Conservation (phyloP, 2,329 filamentous ascomycete genomes). For the Metarhizium guizhouense region DNA sequence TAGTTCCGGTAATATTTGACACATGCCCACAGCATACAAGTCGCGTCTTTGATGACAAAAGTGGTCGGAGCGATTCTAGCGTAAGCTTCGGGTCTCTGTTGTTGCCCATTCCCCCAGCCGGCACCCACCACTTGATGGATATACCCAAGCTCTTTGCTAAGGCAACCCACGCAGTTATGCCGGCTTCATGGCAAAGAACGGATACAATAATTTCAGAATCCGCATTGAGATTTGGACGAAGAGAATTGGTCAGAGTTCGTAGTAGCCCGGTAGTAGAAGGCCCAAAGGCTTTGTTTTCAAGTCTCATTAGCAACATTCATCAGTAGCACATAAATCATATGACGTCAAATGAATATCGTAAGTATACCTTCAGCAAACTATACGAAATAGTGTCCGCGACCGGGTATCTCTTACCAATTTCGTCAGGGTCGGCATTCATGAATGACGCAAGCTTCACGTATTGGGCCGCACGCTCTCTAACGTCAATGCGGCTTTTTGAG, state of each 20-base stretch:
- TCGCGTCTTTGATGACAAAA: conserved; percentile 56
- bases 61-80: conserved; percentile 39
- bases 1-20: conserved; percentile 64
- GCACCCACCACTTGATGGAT: background rate
- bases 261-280: conserved; percentile 68
- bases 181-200: conserved; percentile 66
- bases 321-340: no score
- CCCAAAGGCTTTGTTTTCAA: conserved; percentile 35
- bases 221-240: conserved; percentile 32
- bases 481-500: conserved; percentile 5
- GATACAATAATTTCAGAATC: conserved; percentile 63
- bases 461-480: conserved; percentile 1
- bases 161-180: conserved; percentile 63
- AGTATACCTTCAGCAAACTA: no score
- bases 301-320: background rate
- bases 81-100: conserved; percentile 26
- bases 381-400: background rate
- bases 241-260: conserved; percentile 54
- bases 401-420: conserved; percentile 2
- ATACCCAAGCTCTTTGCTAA: conserved; percentile 42
- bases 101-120: conserved; percentile 22
- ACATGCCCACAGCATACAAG: conserved; percentile 66
- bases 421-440: conserved; percentile 5
- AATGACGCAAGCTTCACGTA: conserved; percentile 2
- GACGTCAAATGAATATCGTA: no score